Evolutionary conservation across 768 basidiomycete species (phyloP).

Genomic region (Termitomyces sp.): DNA sequence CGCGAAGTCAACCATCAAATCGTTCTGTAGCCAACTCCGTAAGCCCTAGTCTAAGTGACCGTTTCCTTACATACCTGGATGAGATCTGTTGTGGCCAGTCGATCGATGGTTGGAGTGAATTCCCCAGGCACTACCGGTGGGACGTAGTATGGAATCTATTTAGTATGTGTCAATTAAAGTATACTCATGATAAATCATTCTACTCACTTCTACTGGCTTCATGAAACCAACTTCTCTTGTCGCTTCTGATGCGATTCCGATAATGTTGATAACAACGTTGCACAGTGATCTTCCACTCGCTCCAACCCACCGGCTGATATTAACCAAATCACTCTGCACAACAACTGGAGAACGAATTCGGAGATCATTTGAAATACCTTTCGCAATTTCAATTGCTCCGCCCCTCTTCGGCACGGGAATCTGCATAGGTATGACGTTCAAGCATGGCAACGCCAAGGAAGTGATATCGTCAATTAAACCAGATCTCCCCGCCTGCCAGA

Average conservation of each 20-base stretch:
- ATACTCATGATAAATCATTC: background rate
- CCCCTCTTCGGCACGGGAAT: constrained; percentile 17
- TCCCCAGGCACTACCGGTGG: constrained; percentile 17
- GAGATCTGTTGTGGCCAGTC: constrained; percentile 18
- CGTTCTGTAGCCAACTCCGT: constrained; percentile 14
- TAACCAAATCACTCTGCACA: constrained; percentile 34
- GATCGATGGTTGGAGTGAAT: constrained; percentile 12
- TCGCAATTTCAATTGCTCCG: constrained; percentile 24
- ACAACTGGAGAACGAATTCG: constrained; percentile 32
- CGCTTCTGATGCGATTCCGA: constrained; percentile 29
- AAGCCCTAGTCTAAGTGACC: background rate
- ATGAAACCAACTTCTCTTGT: constrained; percentile 18
- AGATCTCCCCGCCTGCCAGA: constrained; percentile 45
- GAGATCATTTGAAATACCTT: constrained; percentile 30
- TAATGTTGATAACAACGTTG: constrained; percentile 42
- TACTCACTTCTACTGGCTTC: constrained; percentile 30
- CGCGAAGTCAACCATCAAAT: constrained; percentile 28
- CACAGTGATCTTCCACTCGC: constrained; percentile 27
- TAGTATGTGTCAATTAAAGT: background rate
- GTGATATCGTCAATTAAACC: constrained; percentile 29
- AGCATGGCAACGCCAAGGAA: constrained; percentile 38
- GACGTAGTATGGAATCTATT: constrained; percentile 32
- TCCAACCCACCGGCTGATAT: constrained; percentile 34
- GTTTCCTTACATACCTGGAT: constrained; percentile 14
- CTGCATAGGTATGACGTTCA: constrained; percentile 39